Percentiles rank a stretch among this genome's conserved stretches.
Evolutionary conservation across 306 rosid genomes (phyloP).

Genomic region (Acacia melanoxylon): DNA sequence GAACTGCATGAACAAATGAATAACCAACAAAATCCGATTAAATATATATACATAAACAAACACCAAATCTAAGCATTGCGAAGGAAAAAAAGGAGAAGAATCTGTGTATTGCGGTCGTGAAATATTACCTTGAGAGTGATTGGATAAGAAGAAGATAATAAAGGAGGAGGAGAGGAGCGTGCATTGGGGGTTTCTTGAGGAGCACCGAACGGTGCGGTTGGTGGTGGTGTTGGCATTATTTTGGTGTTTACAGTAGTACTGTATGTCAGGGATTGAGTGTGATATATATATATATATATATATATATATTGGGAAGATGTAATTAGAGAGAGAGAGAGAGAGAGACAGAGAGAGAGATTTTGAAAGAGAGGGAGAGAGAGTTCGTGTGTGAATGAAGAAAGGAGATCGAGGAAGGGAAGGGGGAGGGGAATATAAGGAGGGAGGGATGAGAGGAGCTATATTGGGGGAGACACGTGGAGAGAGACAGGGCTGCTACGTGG

Average conservation of each 20-base stretch:
- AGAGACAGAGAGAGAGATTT: background rate
- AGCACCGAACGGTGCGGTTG: constrained; percentile 31
- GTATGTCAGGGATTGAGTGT: background rate
- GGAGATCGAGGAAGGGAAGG: constrained; percentile 27
- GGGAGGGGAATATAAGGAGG: constrained; percentile 57
- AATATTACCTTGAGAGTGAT: constrained; percentile 72
- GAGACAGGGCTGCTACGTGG: constrained; percentile 49
- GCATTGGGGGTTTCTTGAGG: constrained; percentile 36
- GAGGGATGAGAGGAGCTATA: constrained; percentile 5
- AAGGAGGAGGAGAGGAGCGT: constrained; percentile 40
- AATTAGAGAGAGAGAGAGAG: background rate
- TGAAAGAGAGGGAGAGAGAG: background rate
- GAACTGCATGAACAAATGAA: constrained; percentile 59
- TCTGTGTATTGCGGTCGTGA: background rate
- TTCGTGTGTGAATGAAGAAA: constrained; percentile 37
- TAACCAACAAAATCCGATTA: no score
- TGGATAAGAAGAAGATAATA: constrained; percentile 54
- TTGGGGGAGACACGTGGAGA: constrained; percentile 46
- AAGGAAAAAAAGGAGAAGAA: background rate
- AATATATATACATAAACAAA: no score
- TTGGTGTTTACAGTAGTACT: background rate
- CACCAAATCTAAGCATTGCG: background rate
- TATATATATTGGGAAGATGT: background rate
- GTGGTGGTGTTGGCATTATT: constrained; percentile 22
- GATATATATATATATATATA: background rate